Base-by-base conservation (phyloP, 75 land plant species). In the Pseudotsuga menziesii region DNA sequence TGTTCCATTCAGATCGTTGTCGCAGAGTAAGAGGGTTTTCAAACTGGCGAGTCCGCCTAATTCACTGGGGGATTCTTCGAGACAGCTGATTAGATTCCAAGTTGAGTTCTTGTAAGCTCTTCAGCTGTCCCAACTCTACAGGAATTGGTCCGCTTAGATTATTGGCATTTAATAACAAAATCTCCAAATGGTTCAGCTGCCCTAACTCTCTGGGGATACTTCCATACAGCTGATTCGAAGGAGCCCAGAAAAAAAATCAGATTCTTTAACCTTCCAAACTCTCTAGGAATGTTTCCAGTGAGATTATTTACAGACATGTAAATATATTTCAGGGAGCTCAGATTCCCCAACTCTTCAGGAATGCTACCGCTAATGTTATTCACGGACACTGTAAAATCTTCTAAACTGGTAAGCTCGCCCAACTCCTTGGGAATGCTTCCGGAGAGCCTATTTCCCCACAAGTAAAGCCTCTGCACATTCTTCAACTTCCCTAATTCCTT, bases 381-480 rank as follows among this genome's bases (percentile, higher is more conserved):
- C 20, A 58, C n/a, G n/a, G 69, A 63, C 48, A 80, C 61, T 15
- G 64, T 82, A 69, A 79, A 36, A n/a, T 63, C 72, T 0, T 73
- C 48, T 4, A 82, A 44, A 1, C 74, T 56, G 54, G 75, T 75
- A 41, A 80, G 48, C 23, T 84, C 57, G 4, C 84, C 82, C 6
- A 84, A 71, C 13, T 57, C 44, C 0, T 26, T 78, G 74, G 92
- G 92, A 54, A 90, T 82, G 62, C 63, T 58, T 35, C 92, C 90
- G 4, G 62, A 66, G 39, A 89, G 81, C 62, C 73, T 63, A 56
- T 89, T 89, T 4, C 73, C 74, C 58, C 76, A 74, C 29, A 84
- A 64, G 39, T 80, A 63, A 1, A 90, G 74, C 12, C 58, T 55
- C 19, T 11, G 48, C 20, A 83, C 69, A 23, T 17, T 57, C 14